Evolutionary conservation across 805 yeast species (phyloP).

Genomic region (Wickerhamomyces strasburgensis): DNA sequence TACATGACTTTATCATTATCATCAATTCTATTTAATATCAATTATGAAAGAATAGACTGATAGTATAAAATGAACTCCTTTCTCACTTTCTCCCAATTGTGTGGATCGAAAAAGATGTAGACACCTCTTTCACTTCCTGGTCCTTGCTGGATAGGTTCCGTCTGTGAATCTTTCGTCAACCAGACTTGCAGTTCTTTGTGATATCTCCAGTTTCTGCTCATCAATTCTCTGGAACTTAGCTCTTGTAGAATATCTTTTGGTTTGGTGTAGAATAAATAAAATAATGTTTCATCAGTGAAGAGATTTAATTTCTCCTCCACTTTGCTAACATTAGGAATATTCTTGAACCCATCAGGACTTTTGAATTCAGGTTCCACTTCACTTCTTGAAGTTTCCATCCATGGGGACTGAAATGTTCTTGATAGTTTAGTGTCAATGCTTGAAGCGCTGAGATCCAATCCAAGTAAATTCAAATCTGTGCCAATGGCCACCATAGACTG

Average conservation of each 20-base stretch:
- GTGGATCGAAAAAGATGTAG: conserved; percentile 92
- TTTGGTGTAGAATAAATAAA: conserved; percentile 88
- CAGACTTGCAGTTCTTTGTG: conserved; percentile 95
- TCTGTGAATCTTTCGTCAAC: conserved; percentile 89
- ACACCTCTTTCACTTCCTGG: conserved; percentile 89
- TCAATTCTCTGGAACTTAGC: conserved; percentile 85
- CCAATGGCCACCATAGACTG: conserved; percentile 68
- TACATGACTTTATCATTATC: conserved; percentile 1
- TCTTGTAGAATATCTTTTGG: conserved; percentile 93
- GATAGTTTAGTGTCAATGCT: conserved; percentile 40
- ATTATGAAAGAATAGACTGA: conserved; percentile 50
- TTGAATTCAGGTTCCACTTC: conserved; percentile 82
- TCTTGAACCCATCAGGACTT: conserved; percentile 44
- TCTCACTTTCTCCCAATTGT: conserved; percentile 91
- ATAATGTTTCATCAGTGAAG: conserved; percentile 87
- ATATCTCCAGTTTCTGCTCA: conserved; percentile 92
- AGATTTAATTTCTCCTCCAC: conserved; percentile 44
- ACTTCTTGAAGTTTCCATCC: conserved; percentile 88
- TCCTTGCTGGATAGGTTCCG: conserved; percentile 78
- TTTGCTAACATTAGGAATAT: conserved; percentile 7
- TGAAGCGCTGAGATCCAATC: conserved; percentile 48
- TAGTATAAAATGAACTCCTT: conserved; percentile 58
- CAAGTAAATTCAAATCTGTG: conserved; percentile 63
- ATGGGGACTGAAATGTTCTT: conserved; percentile 79
- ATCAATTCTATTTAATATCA: not conserved